Conservation (phyloP, 805 yeast species). For the Metschnikowia cerradonensis region DNA sequence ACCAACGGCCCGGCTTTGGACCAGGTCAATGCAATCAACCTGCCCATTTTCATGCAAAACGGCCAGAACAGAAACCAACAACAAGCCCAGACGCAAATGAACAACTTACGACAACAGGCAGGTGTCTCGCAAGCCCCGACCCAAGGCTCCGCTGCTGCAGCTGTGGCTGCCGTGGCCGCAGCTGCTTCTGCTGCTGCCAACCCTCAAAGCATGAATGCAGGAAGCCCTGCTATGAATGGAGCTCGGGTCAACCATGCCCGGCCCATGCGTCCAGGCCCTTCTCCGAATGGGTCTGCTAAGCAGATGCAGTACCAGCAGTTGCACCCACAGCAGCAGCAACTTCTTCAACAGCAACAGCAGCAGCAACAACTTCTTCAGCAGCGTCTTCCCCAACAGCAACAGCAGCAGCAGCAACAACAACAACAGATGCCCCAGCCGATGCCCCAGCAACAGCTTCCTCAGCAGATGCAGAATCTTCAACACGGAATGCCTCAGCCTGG, state of each 20-base stretch:
- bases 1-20: conserved; percentile 13
- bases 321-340: conserved; percentile 7
- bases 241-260: conserved; percentile 7
- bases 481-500: neutral
- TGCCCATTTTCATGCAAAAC: conserved; percentile 27
- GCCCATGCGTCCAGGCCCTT: conserved; percentile 6
- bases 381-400: conserved; percentile 9
- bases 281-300: neutral
- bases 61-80: conserved; percentile 37
- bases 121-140: conserved; percentile 26
- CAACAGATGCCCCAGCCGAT: conserved; percentile 2
- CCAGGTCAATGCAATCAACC: conserved; percentile 20
- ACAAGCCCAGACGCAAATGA: conserved; percentile 49
- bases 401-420: conserved; percentile 4
- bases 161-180: conserved; percentile 9
- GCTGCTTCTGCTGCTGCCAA: conserved; percentile 11
- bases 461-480: conserved; percentile 4
- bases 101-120: conserved; percentile 44
- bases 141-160: conserved; percentile 12
- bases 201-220: conserved; percentile 6
- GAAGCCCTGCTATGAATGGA: conserved; percentile 11
- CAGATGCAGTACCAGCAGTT: conserved; percentile 8
- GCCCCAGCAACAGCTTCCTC: conserved; percentile 8
- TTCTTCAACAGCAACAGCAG: conserved; percentile 8
- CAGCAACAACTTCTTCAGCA: conserved; percentile 6